Percentiles rank a stretch among this genome's conserved stretches.
Evolutionary conservation across 306 rosid species (phyloP).

Genomic region (Cicer bijugum): DNA sequence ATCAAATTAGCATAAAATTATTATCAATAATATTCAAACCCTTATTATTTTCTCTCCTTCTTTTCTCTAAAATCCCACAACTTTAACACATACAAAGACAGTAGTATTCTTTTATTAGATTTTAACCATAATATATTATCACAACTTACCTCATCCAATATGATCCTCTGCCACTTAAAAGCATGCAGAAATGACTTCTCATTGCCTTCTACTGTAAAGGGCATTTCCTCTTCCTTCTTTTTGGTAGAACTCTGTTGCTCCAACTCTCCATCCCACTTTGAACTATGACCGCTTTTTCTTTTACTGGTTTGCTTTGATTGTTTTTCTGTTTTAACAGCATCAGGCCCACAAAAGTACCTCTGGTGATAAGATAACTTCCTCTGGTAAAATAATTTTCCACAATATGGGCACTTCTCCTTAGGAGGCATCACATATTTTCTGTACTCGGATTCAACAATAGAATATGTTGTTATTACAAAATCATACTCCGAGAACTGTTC

Average conservation of each 20-base stretch:
- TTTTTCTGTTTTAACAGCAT: slow-evolving; percentile 68
- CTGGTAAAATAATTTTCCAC: slow-evolving; percentile 54
- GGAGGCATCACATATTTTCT: slow-evolving; percentile 88
- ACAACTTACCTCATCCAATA: slow-evolving; percentile 84
- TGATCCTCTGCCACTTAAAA: slow-evolving; percentile 83
- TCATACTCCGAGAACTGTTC: slow-evolving; percentile 64
- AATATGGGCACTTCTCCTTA: slow-evolving; percentile 66
- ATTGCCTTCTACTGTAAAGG: background rate
- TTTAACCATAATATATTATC: slow-evolving; percentile 24
- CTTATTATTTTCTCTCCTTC: too few species aligned
- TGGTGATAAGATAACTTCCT: slow-evolving; percentile 54
- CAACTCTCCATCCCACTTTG: background rate
- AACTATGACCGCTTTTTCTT: slow-evolving; percentile 41
- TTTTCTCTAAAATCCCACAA: too few species aligned
- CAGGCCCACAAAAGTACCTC: slow-evolving; percentile 77
- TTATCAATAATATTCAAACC: too few species aligned
- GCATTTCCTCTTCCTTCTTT: background rate
- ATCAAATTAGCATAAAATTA: too few species aligned
- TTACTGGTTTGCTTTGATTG: slow-evolving; percentile 83
- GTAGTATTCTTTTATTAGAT: slow-evolving; percentile 3
- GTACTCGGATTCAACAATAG: slow-evolving; percentile 79
- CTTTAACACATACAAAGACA: background rate
- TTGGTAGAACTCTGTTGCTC: background rate
- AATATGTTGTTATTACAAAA: slow-evolving; percentile 85
- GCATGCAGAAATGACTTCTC: slow-evolving; percentile 66